phyloP scores from a whole-genome alignment of 2,329 filamentous ascomycete species.

The Fusarium xyrophilum region DNA sequence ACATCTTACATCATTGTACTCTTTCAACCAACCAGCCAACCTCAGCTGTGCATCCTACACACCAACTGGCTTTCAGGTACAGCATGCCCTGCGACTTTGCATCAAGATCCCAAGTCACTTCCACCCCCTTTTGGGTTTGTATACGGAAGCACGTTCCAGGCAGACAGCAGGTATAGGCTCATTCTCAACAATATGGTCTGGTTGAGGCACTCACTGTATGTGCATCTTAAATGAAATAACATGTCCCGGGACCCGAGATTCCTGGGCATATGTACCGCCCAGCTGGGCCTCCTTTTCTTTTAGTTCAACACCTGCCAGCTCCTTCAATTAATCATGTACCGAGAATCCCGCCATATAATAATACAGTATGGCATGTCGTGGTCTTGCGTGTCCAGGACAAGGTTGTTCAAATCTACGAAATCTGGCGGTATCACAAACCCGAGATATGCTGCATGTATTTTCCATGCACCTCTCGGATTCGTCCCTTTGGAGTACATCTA shows the following conservation, averaged over 20 bases:
- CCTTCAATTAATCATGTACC: conserved; percentile 11
- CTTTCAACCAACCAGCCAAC: conserved; percentile 6
- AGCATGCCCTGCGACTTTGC: conserved; percentile 9
- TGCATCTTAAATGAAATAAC: conserved; percentile 15
- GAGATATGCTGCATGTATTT: conserved; percentile 24
- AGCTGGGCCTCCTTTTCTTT: conserved; percentile 19
- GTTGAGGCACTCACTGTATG: conserved; percentile 21
- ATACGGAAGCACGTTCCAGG: conserved; percentile 27
- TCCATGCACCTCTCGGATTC: conserved; percentile 33
- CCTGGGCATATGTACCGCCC: conserved; percentile 26
- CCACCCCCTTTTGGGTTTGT: conserved; percentile 15
- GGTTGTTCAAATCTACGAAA: conserved; percentile 13
- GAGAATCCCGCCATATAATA: conserved; percentile 15
- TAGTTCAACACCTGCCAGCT: neutral
- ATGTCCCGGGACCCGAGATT: conserved; percentile 30
- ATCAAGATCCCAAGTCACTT: conserved; percentile 27
- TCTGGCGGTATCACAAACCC: conserved; percentile 26
- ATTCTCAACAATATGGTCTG: conserved; percentile 29
- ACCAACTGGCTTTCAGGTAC: conserved; percentile 22
- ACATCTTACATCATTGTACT: conserved; percentile 43
- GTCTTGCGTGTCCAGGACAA: conserved; percentile 15
- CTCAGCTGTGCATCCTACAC: conserved; percentile 28
- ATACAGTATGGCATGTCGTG: conserved; percentile 24
- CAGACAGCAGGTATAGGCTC: conserved; percentile 26
- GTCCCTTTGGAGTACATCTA: conserved; percentile 11